Evolutionary conservation across 345 rosid genomes (phyloP), one percentile per base, ranked within the genome.

Genomic region (Salix koriyanagi): DNA sequence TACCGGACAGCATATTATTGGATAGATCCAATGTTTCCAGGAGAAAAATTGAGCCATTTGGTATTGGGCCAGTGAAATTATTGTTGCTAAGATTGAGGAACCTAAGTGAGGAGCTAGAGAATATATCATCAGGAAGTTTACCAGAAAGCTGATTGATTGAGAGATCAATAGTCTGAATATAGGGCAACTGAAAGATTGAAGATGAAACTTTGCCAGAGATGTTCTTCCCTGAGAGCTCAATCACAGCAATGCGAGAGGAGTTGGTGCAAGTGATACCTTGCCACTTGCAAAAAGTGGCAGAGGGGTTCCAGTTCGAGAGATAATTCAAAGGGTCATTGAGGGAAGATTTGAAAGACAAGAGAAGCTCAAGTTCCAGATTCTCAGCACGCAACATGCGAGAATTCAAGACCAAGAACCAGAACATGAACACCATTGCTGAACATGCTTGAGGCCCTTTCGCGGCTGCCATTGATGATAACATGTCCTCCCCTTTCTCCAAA

Each of bases 11-110:
- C 89, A 92, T 87, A 82, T 95, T 93, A 83, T 91, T 91, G 64
- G 97, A 93, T 12, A 95, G 91, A 78, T 95, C 99, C 69, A 93
- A 77, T 44, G 83, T 81, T 78, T 90, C 84, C 32, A 95, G 90
- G 44, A 75, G 16, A 60, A 84, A 26, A 26, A 34, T 25, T 2
- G 76, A 72, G 37, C 77, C 83, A 9, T 77, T 34, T 32, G 93
- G 93, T 65, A 94, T 77, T 1, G 76, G 80, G 54, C 97, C 91
- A 4, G 95, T 89, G 87, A 94, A 88, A 80, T 94, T 94, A 74
- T 92, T 94, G 87, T 88, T 88, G 81, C 98, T 94, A 39, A 92
- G 85, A 79, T 94, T 94, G 73, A 94, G 92, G 77, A 79, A 78
- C 25, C 81, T 85, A 71, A 94, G 91, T 12, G 92, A 85, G 23